Evolutionary conservation across 257 asterid species (phyloP).

Genomic region (Solanum piurae): DNA sequence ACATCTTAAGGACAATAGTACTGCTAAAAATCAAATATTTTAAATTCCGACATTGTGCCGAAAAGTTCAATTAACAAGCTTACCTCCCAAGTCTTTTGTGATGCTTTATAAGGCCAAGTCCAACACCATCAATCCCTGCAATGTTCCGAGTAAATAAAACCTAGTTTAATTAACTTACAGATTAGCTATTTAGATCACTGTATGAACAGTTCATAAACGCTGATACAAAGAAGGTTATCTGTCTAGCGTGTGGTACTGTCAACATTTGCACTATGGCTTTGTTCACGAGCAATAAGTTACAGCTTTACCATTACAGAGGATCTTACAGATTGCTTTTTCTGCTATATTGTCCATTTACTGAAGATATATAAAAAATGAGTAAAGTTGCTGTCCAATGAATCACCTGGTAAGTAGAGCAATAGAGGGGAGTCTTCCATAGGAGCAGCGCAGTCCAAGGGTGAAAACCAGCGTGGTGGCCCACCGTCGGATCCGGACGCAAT

Average conservation of each 20-base stretch:
- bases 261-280: background rate
- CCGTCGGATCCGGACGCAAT: slow-evolving; percentile 31
- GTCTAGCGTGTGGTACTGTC: background rate
- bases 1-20: background rate
- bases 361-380: background rate
- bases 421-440: slow-evolving; percentile 37
- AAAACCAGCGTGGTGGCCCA: slow-evolving; percentile 86
- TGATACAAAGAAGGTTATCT: background rate
- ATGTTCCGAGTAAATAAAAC: background rate
- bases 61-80: slow-evolving; percentile 1
- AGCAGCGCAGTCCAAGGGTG: slow-evolving; percentile 40
- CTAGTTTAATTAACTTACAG: background rate
- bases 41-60: background rate
- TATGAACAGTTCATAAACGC: background rate
- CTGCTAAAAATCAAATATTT: background rate
- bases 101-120: slow-evolving; percentile 59
- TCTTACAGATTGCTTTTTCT: background rate
- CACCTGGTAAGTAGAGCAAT: slow-evolving; percentile 73
- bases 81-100: slow-evolving; percentile 50
- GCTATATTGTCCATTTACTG: background rate
- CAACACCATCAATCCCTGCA: slow-evolving; percentile 62
- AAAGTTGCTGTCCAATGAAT: background rate
- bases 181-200: background rate
- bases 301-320: background rate
- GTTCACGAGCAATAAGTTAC: background rate